Evolutionary conservation across 352 stramenopile species (phyloP).

Genomic region (Thraustotheca clavata): DNA sequence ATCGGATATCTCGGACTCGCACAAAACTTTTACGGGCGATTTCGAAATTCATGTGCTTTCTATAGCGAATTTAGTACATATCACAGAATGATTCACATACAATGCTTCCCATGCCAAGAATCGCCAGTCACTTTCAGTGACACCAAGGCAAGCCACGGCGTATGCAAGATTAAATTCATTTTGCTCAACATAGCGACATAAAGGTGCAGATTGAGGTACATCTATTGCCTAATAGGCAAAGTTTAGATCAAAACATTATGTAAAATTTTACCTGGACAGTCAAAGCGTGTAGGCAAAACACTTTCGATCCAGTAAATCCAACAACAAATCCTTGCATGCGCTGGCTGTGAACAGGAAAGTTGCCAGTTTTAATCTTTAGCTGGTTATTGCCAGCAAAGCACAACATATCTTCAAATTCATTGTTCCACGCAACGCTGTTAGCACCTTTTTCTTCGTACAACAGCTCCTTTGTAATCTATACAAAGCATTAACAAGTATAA

Average conservation of each 20-base stretch:
- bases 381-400: slow-evolving; percentile 86
- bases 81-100: slow-evolving; percentile 11
- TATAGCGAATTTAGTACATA: background rate
- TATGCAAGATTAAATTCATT: slow-evolving; percentile 86
- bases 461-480: slow-evolving; percentile 70
- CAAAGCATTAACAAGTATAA: background rate
- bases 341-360: slow-evolving; percentile 84
- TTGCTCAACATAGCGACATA: slow-evolving; percentile 87
- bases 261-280: slow-evolving; percentile 33
- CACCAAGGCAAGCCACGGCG: slow-evolving; percentile 86
- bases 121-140: slow-evolving; percentile 89
- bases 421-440: slow-evolving; percentile 92
- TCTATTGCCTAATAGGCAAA: slow-evolving; percentile 63
- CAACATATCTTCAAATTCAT: slow-evolving; percentile 91
- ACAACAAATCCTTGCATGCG: slow-evolving; percentile 90
- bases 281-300: slow-evolving; percentile 86
- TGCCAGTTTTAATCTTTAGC: slow-evolving; percentile 88
- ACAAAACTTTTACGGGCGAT: slow-evolving; percentile 84
- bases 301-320: slow-evolving; percentile 87
- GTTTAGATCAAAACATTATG: background rate
- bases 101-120: slow-evolving; percentile 82
- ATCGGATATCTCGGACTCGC: slow-evolving; percentile 85
- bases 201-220: slow-evolving; percentile 78
- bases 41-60: slow-evolving; percentile 65
- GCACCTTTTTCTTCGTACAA: slow-evolving; percentile 79